Base-by-base conservation (phyloP, 345 rosid genomes). In the Melaleuca quinquenervia region DNA sequence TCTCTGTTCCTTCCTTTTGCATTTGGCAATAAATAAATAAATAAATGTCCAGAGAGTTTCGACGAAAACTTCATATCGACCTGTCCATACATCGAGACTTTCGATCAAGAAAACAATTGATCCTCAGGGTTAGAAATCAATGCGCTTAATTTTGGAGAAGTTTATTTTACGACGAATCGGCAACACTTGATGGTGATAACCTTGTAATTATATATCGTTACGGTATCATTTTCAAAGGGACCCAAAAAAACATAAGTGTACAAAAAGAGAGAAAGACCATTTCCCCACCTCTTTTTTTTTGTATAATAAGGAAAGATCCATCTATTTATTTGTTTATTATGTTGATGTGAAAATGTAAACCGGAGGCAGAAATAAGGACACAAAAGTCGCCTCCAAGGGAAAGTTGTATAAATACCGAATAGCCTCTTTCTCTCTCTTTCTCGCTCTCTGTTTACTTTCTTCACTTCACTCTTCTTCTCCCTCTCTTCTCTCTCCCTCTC, bases 391-490 rank as follows among this genome's bases (percentile, higher is more conserved):
- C 56, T 1, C 22, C 48, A 29, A 45, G 54, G 27, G 20, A 44
- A 80, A 26, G 44, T 55, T 5, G 15, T 41, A 80, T 44, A 54
- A 82, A 56, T 50, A 55, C 58, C 11, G 55, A 24, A 26, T 7
- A 27, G 1, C 36, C 62, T 55, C 60, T 52, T 8, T 78, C 84
- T 82, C 84, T 87, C 85, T 89, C 85, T 58, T 56, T 86, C 85
- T 87, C 52, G 84, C 88, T 86, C 84, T 74, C 75, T 22, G 87
- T 78, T 78, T 53, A 76, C 89, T 87, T 86, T 86, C 84, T 86
- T 9, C 48, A 50, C 50, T 83, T 58, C 52, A 52, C 52, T 27
- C 55, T 76, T 52, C 7, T 36, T 49, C 12, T 74, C 51, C 78
- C 58, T 64, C 82, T 53, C 36, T 20, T 83, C 32, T 22, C 60